Evolutionary conservation across 441 rosid genomes (phyloP), one percentile per base, ranked within the genome.

Genomic region (Macaranga tanarius): DNA sequence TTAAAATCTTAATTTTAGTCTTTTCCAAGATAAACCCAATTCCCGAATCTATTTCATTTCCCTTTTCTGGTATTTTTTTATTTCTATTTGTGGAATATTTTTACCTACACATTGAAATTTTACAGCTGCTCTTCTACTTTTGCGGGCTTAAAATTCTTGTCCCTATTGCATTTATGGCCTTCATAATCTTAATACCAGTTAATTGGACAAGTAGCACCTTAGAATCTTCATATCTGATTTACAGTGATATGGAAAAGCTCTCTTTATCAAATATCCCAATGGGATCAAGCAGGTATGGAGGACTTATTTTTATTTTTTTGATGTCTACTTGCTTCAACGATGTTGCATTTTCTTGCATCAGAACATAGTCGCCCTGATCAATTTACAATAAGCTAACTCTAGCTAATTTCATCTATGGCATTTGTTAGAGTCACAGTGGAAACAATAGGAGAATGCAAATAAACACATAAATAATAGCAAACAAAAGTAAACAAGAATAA

Each of bases 111-210:
- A 31, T 31, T 31, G 4, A 31, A 31, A 31, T 31, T 31, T 31
- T 22, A 3, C 8, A 34, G n/a, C 31, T 38, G 16, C 56, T 50
- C 26, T 57, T 40, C 8, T 26, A 34, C 62, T 60, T 0, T 68
- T 82, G 89, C 88, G 92, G 99, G 84, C 87, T 95, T 61, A 95
- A 95, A 80, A 88, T 92, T 73, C 92, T 95, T 82, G 86, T 88
- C 70, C 99, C 99, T 0, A 72, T 95, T 75, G 89, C 96, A 63
- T 78, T 86, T 72, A 83, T 92, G 78, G 97, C 96, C 47, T 89
- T 94, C 81, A 52, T 92, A 5, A 63, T 92, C 75, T 77, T 86
- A 86, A 87, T 92, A 48, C 99, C 99, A 38, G 93, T 95, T 72
- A 90, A 92, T 77, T 89, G 92, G 90, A 92, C 92, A 16, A 95